Evolutionary conservation across 345 rosid species (phyloP).

Genomic region (Hibiscus mutabilis): DNA sequence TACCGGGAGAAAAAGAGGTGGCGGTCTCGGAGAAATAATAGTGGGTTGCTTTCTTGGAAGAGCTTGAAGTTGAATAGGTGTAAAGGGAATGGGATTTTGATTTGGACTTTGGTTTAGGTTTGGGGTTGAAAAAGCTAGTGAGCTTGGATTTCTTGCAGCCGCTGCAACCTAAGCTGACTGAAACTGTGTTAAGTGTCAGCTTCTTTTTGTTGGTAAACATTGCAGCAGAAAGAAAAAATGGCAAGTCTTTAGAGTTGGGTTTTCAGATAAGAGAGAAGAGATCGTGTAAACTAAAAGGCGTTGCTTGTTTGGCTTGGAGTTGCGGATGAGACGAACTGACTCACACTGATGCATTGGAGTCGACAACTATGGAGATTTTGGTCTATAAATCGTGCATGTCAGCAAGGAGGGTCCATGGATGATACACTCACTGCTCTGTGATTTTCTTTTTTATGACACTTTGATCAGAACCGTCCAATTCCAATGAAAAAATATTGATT

Average conservation of each 20-base stretch:
- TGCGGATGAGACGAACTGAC: not conserved
- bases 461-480: conserved; percentile 2
- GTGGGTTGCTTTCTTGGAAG: conserved; percentile 10
- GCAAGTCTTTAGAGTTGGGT: not conserved
- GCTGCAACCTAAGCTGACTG: conserved; percentile 65
- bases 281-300: too few species aligned
- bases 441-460: not conserved
- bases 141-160: conserved; percentile 59
- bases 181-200: conserved; percentile 42
- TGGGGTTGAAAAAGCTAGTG: conserved; percentile 40
- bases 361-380: not conserved
- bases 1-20: conserved; percentile 33
- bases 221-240: not conserved
- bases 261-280: not conserved
- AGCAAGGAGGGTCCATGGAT: not conserved
- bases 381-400: conserved; percentile 12
- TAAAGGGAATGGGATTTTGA: conserved; percentile 16
- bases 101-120: conserved; percentile 25
- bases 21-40: conserved; percentile 15
- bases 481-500: not conserved
- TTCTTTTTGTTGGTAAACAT: conserved; percentile 44
- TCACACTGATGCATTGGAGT: not conserved
- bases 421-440: not conserved
- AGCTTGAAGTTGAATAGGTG: conserved; percentile 18
- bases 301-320: not conserved